Evolutionary conservation across 1,139 yeast species (phyloP).

Genomic region (Geotrichum aggregatum): DNA sequence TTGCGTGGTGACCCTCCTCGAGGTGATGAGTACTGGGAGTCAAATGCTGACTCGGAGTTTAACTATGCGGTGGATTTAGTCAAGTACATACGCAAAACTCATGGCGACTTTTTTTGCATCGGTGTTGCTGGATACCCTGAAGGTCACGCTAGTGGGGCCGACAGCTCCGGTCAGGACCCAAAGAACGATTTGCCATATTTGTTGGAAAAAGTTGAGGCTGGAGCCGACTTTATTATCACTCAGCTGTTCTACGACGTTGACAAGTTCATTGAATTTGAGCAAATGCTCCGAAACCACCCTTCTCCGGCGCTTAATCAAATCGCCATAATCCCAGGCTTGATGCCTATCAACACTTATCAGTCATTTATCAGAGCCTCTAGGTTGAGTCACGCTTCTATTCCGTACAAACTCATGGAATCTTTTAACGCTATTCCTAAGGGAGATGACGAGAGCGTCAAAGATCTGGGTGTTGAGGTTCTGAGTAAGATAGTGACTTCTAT

Average conservation of each 20-base stretch:
- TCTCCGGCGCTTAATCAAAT: conserved; percentile 46
- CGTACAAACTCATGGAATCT: conserved; percentile 48
- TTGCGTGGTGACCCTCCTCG: conserved; percentile 96
- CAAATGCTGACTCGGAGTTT: conserved; percentile 47
- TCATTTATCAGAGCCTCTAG: conserved; percentile 86
- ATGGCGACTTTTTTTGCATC: conserved; percentile 75
- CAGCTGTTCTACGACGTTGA: conserved; percentile 74
- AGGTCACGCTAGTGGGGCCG: conserved; percentile 83
- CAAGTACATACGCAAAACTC: conserved; percentile 58
- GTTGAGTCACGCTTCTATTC: conserved; percentile 84
- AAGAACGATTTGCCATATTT: conserved; percentile 65
- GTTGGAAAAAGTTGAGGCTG: conserved; percentile 82
- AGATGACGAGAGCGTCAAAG: conserved; percentile 84
- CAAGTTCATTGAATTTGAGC: conserved; percentile 53
- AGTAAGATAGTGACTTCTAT: conserved; percentile 58
- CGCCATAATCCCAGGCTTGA: conserved; percentile 81
- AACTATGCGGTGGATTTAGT: conserved; percentile 79
- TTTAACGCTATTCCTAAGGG: conserved; percentile 56
- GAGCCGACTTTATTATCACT: conserved; percentile 90
- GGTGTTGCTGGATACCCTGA: conserved; percentile 97
- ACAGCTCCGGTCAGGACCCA: conserved; percentile 57
- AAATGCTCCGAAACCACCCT: conserved; percentile 42
- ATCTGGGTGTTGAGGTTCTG: conserved; percentile 72
- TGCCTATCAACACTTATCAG: conserved; percentile 92
- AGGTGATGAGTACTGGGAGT: conserved; percentile 64